phyloP scores from a whole-genome alignment of 768 basidiomycete genomes.

The Termitomyces sp. region DNA sequence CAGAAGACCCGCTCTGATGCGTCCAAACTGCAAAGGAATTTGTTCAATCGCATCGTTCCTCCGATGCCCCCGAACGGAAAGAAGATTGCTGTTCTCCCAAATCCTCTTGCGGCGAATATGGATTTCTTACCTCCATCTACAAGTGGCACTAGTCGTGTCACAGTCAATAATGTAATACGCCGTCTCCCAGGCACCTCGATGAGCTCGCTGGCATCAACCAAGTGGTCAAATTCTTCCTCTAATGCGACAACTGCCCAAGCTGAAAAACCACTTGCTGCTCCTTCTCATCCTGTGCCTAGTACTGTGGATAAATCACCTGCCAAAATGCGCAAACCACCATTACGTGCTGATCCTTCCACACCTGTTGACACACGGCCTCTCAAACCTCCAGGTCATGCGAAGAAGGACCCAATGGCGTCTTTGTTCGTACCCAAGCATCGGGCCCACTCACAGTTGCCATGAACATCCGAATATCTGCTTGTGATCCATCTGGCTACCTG shows the following conservation, averaged over 20 bases:
- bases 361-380: constrained; percentile 24
- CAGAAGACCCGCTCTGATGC: constrained; percentile 74
- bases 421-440: constrained; percentile 77
- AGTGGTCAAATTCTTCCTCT: constrained; percentile 1
- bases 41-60: constrained; percentile 53
- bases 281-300: constrained; percentile 11
- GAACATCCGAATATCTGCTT: constrained; percentile 21
- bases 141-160: constrained; percentile 35
- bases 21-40: constrained; percentile 56
- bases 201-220: constrained; percentile 6
- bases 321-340: constrained; percentile 5
- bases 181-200: constrained; percentile 25
- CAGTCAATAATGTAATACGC: constrained; percentile 44
- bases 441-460: constrained; percentile 49
- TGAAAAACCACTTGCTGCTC: constrained; percentile 9
- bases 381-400: constrained; percentile 34
- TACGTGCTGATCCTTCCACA: constrained; percentile 9
- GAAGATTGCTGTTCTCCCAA: constrained; percentile 35
- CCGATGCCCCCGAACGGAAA: constrained; percentile 43
- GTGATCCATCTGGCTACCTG: background rate
- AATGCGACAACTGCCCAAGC: constrained; percentile 5
- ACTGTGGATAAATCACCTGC: constrained; percentile 3
- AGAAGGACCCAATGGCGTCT: constrained; percentile 59
- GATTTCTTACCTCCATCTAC: constrained; percentile 27
- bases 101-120: constrained; percentile 26